phyloP scores from a whole-genome alignment of 1,284 basidiomycete species.

The Pyrrhoderma lamaoense region DNA sequence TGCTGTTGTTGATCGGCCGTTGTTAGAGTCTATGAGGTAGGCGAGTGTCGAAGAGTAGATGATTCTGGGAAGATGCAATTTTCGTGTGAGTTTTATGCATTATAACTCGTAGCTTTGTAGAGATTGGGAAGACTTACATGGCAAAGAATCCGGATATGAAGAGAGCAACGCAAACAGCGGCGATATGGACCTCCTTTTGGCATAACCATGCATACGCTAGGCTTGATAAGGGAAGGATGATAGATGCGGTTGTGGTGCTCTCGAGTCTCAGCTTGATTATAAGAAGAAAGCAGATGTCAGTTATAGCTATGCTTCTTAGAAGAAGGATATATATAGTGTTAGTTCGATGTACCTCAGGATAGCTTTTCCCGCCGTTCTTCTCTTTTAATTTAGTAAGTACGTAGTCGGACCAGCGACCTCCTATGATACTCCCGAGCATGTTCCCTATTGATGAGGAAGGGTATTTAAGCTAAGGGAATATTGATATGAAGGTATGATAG shows the following conservation, averaged over 20 bases:
- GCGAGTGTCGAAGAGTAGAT: constrained; percentile 65
- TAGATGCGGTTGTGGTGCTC: constrained; percentile 49
- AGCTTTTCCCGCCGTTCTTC: constrained; percentile 51
- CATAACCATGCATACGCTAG: constrained; percentile 75
- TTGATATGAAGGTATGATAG: not conserved
- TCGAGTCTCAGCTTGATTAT: constrained; percentile 62
- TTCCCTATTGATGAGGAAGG: constrained; percentile 38
- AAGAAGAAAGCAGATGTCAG: no score
- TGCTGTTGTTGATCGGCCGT: constrained; percentile 62
- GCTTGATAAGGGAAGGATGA: constrained; percentile 50
- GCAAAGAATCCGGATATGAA: constrained; percentile 63
- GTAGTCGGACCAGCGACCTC: constrained; percentile 73
- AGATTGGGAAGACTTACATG: constrained; percentile 42
- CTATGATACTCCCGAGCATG: constrained; percentile 62
- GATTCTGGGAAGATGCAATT: constrained; percentile 40
- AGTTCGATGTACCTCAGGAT: constrained; percentile 53
- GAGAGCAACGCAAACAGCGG: constrained; percentile 53
- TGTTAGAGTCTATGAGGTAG: constrained; percentile 73
- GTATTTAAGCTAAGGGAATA: constrained; percentile 1
- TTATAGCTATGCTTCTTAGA: no score
- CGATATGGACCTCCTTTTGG: constrained; percentile 54
- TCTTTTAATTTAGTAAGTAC: constrained; percentile 49
- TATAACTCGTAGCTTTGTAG: not conserved
- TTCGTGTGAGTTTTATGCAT: constrained; percentile 6
- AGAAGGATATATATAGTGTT: not conserved